Evolutionary conservation across 495 filamentous ascomycete genomes (phyloP).

Genomic region (Podospora didyma): DNA sequence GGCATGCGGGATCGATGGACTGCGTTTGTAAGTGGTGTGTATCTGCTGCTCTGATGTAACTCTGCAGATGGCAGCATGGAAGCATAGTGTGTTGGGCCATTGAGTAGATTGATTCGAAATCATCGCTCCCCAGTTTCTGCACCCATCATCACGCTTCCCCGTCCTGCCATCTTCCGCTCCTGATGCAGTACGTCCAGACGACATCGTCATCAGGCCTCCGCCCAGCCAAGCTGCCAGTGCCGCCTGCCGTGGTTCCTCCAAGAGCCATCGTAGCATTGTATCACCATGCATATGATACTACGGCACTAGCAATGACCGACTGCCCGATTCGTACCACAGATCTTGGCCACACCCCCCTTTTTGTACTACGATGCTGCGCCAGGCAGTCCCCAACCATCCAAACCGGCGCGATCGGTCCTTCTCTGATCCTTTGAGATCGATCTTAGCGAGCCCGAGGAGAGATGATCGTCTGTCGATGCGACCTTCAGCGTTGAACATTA

Average conservation of each 20-base stretch:
- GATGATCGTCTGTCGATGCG: background rate
- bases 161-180: background rate
- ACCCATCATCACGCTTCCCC: background rate
- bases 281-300: background rate
- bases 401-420: constrained; percentile 5
- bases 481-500: background rate
- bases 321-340: background rate
- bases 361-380: background rate
- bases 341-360: background rate
- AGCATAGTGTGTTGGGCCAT: too few species aligned
- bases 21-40: too few species aligned
- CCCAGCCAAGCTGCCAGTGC: background rate
- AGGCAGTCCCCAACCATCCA: background rate
- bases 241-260: background rate
- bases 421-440: background rate
- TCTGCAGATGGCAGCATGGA: too few species aligned
- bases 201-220: too few species aligned
- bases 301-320: too few species aligned
- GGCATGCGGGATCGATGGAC: too few species aligned
- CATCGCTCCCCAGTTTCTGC: too few species aligned
- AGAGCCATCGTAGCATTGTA: background rate
- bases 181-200: too few species aligned
- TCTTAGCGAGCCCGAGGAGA: background rate
- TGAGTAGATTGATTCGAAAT: too few species aligned
- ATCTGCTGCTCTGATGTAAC: too few species aligned